Conservation (phyloP, 768 basidiomycete genomes). For the Agaricus blazei region DNA sequence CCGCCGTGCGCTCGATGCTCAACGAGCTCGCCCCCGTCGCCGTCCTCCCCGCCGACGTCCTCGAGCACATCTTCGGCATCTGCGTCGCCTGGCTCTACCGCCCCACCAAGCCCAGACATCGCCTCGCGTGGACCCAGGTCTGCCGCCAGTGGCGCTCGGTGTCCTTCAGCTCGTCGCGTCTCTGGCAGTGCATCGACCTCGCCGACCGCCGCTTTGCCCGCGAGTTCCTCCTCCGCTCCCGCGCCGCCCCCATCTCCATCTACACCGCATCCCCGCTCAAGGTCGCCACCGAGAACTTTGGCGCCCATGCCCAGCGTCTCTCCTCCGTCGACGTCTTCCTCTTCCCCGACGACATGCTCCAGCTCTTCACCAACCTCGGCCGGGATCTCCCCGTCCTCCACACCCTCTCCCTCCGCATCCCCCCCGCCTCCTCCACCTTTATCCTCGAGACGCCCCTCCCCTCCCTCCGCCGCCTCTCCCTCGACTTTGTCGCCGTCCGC, state of each 20-base stretch:
- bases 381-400: slow-evolving; percentile 20
- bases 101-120: slow-evolving; percentile 21
- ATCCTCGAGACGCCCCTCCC: slow-evolving; percentile 21
- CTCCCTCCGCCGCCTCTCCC: slow-evolving; percentile 24
- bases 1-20: slow-evolving; percentile 18
- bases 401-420: slow-evolving; percentile 29
- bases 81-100: slow-evolving; percentile 33
- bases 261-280: slow-evolving; percentile 24
- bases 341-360: slow-evolving; percentile 27
- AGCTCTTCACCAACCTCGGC: slow-evolving; percentile 25
- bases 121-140: slow-evolving; percentile 37
- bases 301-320: slow-evolving; percentile 24
- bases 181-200: slow-evolving; percentile 38
- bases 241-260: slow-evolving; percentile 29
- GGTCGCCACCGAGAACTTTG: slow-evolving; percentile 20
- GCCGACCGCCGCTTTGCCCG: slow-evolving; percentile 26
- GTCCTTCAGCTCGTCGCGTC: slow-evolving; percentile 27
- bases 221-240: slow-evolving; percentile 31
- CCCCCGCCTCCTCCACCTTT: slow-evolving; percentile 22
- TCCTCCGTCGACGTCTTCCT: slow-evolving; percentile 31
- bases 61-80: slow-evolving; percentile 32
- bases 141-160: slow-evolving; percentile 32
- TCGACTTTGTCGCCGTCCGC: slow-evolving; percentile 28
- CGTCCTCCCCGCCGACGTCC: slow-evolving; percentile 32
- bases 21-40: slow-evolving; percentile 26